Percentiles rank a stretch among this genome's conserved stretches.
Evolutionary conservation across 441 rosid species (phyloP).

Genomic region (Viola pubescens): DNA sequence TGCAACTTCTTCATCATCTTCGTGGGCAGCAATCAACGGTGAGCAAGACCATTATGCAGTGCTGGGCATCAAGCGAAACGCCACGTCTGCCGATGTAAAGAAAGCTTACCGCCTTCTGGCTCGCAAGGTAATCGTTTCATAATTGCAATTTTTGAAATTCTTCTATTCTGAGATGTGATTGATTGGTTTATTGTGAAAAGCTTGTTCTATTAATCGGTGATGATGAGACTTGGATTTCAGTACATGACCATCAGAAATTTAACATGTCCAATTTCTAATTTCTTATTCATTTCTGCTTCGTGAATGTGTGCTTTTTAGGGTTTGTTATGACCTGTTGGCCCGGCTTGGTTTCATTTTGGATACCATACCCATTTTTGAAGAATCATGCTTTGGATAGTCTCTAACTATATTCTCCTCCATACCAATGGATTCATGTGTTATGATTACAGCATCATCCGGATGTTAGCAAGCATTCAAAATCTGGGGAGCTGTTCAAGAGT

Average conservation of each 20-base stretch:
- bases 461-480: slow-evolving; percentile 61
- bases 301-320: background rate
- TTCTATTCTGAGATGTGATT: background rate
- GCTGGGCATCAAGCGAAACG: slow-evolving; percentile 44
- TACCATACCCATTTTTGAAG: slow-evolving; percentile 2
- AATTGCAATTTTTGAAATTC: background rate
- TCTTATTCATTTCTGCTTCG: background rate
- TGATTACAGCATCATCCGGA: slow-evolving; percentile 83
- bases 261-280: background rate
- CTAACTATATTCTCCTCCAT: background rate
- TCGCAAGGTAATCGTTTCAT: slow-evolving; percentile 42
- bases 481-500: slow-evolving; percentile 69
- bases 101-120: slow-evolving; percentile 84
- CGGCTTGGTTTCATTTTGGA: background rate
- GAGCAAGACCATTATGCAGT: slow-evolving; percentile 57
- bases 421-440: slow-evolving; percentile 10
- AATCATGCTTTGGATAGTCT: background rate
- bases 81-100: slow-evolving; percentile 60
- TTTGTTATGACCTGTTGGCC: background rate
- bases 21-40: slow-evolving; percentile 31
- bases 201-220: no score
- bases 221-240: no score
- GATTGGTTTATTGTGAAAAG: no score
- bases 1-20: slow-evolving; percentile 29
- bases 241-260: background rate